These are phyloP conservation scores for Pichia cephalocereana DNA, from an alignment of 805 yeast genomes.

Conservation along the genomic window DNA sequence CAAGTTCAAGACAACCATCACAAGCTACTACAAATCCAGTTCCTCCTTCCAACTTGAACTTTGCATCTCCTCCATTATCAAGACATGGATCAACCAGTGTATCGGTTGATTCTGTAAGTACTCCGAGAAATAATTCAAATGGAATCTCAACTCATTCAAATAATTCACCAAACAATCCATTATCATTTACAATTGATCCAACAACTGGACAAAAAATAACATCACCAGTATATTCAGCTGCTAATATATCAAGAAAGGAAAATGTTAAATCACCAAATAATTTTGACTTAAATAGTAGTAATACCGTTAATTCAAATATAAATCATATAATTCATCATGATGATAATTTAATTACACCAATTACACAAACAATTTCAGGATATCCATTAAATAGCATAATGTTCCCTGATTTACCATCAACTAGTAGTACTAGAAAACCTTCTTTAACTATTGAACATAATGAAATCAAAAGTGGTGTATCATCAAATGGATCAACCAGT, in stretches of 20 bases:
- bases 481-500: conserved; percentile 2
- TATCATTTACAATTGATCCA: conserved; percentile 4
- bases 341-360: background rate
- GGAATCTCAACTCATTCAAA: background rate
- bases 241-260: conserved; percentile 3
- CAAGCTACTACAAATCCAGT: too few species aligned
- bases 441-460: background rate
- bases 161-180: conserved; percentile 4
- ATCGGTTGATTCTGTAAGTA: background rate
- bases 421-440: background rate
- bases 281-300: background rate
- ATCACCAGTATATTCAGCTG: background rate
- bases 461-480: conserved; percentile 2
- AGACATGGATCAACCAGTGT: background rate
- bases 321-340: background rate
- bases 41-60: too few species aligned
- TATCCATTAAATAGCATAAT: background rate
- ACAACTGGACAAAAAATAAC: background rate
- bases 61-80: background rate
- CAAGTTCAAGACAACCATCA: too few species aligned
- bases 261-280: conserved; percentile 1
- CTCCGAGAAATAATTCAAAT: background rate
- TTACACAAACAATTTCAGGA: background rate
- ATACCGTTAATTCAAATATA: background rate
- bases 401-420: background rate